phyloP scores from a whole-genome alignment of 2,329 filamentous ascomycete species.

The Aspergillus spinulosporus region DNA sequence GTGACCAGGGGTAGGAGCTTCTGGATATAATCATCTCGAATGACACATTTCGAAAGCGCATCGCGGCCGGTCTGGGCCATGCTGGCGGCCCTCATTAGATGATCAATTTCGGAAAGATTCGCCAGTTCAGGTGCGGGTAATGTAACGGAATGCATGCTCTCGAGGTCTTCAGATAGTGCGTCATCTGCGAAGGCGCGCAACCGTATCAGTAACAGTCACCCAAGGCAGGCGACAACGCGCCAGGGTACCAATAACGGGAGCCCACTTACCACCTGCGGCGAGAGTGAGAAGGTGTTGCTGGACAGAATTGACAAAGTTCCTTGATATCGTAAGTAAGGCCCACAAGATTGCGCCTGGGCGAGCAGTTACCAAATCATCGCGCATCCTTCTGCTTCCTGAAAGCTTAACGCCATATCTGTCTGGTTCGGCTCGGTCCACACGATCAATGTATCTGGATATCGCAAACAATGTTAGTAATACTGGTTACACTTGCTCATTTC shows the following conservation, averaged over 20 bases:
- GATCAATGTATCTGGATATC: slow-evolving; percentile 78
- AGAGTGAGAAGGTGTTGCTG: slow-evolving; percentile 72
- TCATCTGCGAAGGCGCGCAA: slow-evolving; percentile 62
- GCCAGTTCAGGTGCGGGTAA: slow-evolving; percentile 79
- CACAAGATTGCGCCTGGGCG: slow-evolving; percentile 6
- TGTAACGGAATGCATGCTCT: slow-evolving; percentile 67
- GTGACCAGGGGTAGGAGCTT: slow-evolving; percentile 84
- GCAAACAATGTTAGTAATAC: slow-evolving; percentile 28
- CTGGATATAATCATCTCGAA: slow-evolving; percentile 80
- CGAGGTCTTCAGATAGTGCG: slow-evolving; percentile 84
- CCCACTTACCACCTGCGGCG: slow-evolving; percentile 58
- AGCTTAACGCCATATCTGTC: slow-evolving; percentile 95
- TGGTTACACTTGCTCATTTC: slow-evolving; percentile 1
- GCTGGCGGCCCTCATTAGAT: slow-evolving; percentile 76
- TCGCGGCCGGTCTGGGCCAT: slow-evolving; percentile 75
- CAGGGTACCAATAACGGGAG: not conserved
- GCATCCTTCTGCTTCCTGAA: slow-evolving; percentile 95
- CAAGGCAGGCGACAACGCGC: slow-evolving; percentile 20
- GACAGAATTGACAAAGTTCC: slow-evolving; percentile 87
- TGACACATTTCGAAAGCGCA: slow-evolving; percentile 81
- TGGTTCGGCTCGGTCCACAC: slow-evolving; percentile 94
- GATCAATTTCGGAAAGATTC: slow-evolving; percentile 80
- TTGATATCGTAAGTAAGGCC: slow-evolving; percentile 42
- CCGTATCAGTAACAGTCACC: slow-evolving; percentile 22
- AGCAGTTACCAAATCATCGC: slow-evolving; percentile 75